Evolutionary conservation across 1,284 basidiomycete species (phyloP).

Genomic region (Ceratobasidium sp.): DNA sequence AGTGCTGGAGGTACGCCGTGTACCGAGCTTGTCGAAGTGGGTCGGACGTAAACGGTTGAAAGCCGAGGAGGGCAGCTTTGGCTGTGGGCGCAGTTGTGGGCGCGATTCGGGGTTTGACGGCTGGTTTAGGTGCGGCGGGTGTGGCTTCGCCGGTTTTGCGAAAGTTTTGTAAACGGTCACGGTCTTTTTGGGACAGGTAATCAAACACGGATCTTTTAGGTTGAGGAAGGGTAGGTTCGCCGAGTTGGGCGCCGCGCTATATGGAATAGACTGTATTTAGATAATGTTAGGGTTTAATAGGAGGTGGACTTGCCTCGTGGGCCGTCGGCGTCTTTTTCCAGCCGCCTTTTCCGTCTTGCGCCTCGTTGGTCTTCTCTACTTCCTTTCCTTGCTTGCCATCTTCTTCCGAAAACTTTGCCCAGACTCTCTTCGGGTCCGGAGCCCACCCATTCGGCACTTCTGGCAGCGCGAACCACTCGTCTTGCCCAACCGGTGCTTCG

Average conservation of each 20-base stretch:
- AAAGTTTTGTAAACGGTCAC: conserved; percentile 82
- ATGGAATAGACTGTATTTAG: conserved; percentile 16
- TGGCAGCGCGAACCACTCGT: conserved; percentile 81
- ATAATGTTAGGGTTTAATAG: not conserved
- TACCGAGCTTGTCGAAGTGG: conserved; percentile 88
- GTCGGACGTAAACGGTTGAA: conserved; percentile 88
- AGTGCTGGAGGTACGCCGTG: conserved; percentile 81
- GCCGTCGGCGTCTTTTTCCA: conserved; percentile 61
- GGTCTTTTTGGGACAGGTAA: conserved; percentile 91
- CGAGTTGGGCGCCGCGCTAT: conserved; percentile 85
- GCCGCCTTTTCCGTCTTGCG: not conserved
- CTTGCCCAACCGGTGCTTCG: conserved; percentile 75
- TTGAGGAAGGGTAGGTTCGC: conserved; percentile 80
- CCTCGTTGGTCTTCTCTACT: not conserved
- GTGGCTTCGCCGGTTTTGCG: conserved; percentile 55
- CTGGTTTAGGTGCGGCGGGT: conserved; percentile 49
- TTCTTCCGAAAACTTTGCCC: conserved; percentile 64
- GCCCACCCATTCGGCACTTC: conserved; percentile 87
- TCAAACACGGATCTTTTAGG: conserved; percentile 89
- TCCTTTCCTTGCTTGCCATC: conserved; percentile 46
- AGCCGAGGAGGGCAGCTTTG: conserved; percentile 87
- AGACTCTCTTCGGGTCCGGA: conserved; percentile 84
- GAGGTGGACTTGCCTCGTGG: conserved; percentile 69
- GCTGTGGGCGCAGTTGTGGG: conserved; percentile 60
- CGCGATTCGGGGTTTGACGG: conserved; percentile 51